Percentiles rank a stretch among this genome's conserved stretches.
Evolutionary conservation across 179 eudicot species (phyloP).

Genomic region (Beta corolliflora): DNA sequence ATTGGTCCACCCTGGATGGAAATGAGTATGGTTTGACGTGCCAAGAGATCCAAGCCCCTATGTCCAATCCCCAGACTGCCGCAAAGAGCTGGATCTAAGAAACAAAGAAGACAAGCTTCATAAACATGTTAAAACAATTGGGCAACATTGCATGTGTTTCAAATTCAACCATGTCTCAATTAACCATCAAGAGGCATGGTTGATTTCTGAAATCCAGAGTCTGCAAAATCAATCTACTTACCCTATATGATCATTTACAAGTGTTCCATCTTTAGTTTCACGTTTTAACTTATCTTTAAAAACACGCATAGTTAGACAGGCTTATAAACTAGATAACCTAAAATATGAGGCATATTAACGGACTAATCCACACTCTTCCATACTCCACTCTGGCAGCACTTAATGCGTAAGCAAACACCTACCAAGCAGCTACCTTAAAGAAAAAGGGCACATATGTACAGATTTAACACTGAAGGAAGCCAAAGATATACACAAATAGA

Average conservation of each 20-base stretch:
- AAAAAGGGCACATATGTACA: background rate
- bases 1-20: slow-evolving; percentile 22
- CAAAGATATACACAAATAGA: background rate
- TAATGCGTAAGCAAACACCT: background rate
- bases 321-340: background rate
- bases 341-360: background rate
- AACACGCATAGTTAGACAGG: background rate
- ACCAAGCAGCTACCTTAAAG: background rate
- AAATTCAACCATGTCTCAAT: slow-evolving; percentile 9
- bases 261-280: background rate
- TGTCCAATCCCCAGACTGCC: slow-evolving; percentile 70
- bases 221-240: background rate
- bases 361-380: background rate
- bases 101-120: slow-evolving; percentile 62
- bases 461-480: background rate
- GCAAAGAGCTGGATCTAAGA: slow-evolving; percentile 67
- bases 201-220: background rate
- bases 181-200: background rate
- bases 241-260: background rate
- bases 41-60: slow-evolving; percentile 53
- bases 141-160: slow-evolving; percentile 14
- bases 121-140: slow-evolving; percentile 38
- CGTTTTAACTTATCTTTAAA: background rate
- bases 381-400: background rate
- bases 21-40: slow-evolving; percentile 32